Evolutionary conservation across 108 stramenopile species (phyloP).

Genomic region (Pseudonitzschia pungens): DNA sequence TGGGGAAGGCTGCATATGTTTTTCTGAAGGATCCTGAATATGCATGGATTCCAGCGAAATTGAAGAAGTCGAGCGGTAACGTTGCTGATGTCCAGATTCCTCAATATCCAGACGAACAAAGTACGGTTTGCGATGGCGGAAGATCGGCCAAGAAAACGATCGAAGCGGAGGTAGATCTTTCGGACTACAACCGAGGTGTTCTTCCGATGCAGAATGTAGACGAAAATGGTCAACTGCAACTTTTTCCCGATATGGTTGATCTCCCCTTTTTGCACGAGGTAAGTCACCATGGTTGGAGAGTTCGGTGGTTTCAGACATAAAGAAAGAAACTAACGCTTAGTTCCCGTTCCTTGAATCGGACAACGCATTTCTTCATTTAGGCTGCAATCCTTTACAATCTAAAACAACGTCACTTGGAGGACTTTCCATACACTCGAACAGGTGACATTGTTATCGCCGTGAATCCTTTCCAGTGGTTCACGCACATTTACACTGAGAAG

Average conservation of each 20-base stretch:
- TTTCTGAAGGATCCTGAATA: conserved; percentile 70
- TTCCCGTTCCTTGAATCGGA: neutral
- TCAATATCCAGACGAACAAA: conserved; percentile 40
- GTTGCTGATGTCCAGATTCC: conserved; percentile 52
- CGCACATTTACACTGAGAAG: conserved; percentile 71
- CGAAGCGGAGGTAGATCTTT: conserved; percentile 52
- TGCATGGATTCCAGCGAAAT: conserved; percentile 78
- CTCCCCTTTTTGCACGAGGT: conserved; percentile 90
- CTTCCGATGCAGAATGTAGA: conserved; percentile 82
- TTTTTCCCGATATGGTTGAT: conserved; percentile 82
- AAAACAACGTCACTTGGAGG: conserved; percentile 69
- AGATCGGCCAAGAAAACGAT: conserved; percentile 52
- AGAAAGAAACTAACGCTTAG: neutral
- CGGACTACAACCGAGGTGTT: conserved; percentile 50
- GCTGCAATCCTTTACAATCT: conserved; percentile 90
- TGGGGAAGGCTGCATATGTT: conserved; percentile 42
- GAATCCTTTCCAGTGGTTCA: conserved; percentile 93
- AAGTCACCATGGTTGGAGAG: conserved; percentile 3
- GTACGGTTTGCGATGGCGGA: conserved; percentile 49
- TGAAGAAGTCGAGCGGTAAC: conserved; percentile 32
- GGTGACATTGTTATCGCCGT: conserved; percentile 94
- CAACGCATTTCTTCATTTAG: conserved; percentile 11
- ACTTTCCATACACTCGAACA: conserved; percentile 88
- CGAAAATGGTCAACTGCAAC: conserved; percentile 38
- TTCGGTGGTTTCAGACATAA: no score